These are phyloP conservation scores for Hyphopichia burtonii DNA, from an alignment of 1,139 yeast genomes.

Conservation along the genomic window DNA sequence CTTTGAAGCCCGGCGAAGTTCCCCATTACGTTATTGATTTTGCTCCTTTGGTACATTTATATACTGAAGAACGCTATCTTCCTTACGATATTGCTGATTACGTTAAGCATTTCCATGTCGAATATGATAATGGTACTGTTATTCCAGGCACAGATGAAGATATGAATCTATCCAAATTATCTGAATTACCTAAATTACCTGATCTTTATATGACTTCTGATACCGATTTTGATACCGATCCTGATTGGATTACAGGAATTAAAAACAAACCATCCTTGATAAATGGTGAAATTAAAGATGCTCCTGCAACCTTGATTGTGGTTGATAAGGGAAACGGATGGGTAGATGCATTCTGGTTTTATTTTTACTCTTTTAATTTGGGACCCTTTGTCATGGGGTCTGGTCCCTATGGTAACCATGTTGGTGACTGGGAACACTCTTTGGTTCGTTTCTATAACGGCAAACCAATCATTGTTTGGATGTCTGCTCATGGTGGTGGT, in stretches of 20 bases:
- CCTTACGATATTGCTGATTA: constrained; percentile 79
- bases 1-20: constrained; percentile 53
- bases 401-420: constrained; percentile 96
- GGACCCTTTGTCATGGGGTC: constrained; percentile 98
- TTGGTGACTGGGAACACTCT: constrained; percentile 98
- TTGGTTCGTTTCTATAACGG: constrained; percentile 82
- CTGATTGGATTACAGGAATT: constrained; percentile 83
- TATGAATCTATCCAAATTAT: constrained; percentile 39
- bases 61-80: constrained; percentile 82
- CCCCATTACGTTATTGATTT: constrained; percentile 74
- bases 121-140: constrained; percentile 46
- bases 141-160: constrained; percentile 36
- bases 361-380: constrained; percentile 87
- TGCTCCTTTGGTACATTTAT: constrained; percentile 81
- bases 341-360: constrained; percentile 95
- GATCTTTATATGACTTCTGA: constrained; percentile 59
- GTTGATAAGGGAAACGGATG: constrained; percentile 93
- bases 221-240: constrained; percentile 71
- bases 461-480: constrained; percentile 87
- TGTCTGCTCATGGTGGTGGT: constrained; percentile 98
- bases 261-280: constrained; percentile 66
- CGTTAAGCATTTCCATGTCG: constrained; percentile 61
- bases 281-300: constrained; percentile 68
- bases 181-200: constrained; percentile 26
- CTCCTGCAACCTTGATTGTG: constrained; percentile 79